These are phyloP conservation scores for Phytophthora tubulina DNA, from an alignment of 352 stramenopile genomes.

Conservation along the genomic window DNA sequence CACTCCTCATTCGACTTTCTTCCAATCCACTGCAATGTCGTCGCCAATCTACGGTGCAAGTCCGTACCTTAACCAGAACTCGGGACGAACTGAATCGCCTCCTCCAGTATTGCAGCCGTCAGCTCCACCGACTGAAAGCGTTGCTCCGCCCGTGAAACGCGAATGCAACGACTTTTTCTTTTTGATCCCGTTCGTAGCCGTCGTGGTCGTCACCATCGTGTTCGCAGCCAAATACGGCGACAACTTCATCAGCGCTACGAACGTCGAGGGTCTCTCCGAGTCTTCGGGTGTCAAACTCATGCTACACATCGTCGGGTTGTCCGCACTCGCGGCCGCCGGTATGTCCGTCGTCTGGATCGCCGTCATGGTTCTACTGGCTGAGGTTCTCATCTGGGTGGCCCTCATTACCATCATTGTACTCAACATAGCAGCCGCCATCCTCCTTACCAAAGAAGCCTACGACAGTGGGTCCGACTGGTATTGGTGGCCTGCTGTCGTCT, in stretches of 20 bases:
- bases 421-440: constrained; percentile 62
- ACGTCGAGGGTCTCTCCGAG: constrained; percentile 44
- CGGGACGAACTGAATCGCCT: constrained; percentile 15
- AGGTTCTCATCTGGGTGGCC: constrained; percentile 68
- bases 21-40: constrained; percentile 18
- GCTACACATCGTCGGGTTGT: constrained; percentile 62
- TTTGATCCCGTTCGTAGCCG: constrained; percentile 65
- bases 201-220: constrained; percentile 56
- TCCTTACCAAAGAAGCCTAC: constrained; percentile 79
- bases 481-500: constrained; percentile 73
- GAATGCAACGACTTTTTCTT: constrained; percentile 86
- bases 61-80: constrained; percentile 36
- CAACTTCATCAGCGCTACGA: constrained; percentile 65
- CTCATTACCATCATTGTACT: constrained; percentile 41
- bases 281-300: constrained; percentile 67
- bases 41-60: constrained; percentile 32
- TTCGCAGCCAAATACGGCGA: constrained; percentile 71
- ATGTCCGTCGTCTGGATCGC: constrained; percentile 82
- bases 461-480: constrained; percentile 65
- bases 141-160: constrained; percentile 36
- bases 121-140: constrained; percentile 14
- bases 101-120: constrained; percentile 18
- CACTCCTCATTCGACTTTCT: constrained; percentile 21
- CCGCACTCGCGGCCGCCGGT: constrained; percentile 62
- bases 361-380: constrained; percentile 75